A percentile compares a stretch with the other conserved stretches of the same genome.
Conservation (phyloP, 352 stramenopile species). For the Peronospora tabacina region DNA sequence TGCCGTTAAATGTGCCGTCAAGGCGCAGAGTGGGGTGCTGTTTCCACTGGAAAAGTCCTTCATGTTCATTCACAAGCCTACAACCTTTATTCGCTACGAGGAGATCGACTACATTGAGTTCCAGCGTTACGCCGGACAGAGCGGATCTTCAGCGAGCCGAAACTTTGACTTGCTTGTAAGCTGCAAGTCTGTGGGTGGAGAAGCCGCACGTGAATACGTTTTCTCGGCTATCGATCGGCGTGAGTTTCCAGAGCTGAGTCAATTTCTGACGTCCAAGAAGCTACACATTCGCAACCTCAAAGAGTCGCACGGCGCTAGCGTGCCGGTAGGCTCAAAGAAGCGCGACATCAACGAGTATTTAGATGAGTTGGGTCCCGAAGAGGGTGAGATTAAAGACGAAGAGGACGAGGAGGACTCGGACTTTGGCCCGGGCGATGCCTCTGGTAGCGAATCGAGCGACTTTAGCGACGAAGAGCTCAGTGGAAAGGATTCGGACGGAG, state of each 20-base stretch:
- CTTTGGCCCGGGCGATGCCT: conserved; percentile 81
- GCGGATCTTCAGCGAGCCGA: conserved; percentile 74
- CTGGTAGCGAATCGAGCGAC: conserved; percentile 53
- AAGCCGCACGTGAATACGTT: conserved; percentile 84
- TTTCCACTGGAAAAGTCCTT: conserved; percentile 98
- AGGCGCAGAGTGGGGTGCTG: conserved; percentile 94
- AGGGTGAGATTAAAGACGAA: conserved; percentile 88
- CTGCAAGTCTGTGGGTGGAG: conserved; percentile 83
- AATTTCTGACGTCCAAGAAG: conserved; percentile 93
- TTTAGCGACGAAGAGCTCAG: conserved; percentile 83
- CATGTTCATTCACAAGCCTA: conserved; percentile 99
- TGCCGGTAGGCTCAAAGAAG: conserved; percentile 47
- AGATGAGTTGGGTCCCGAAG: conserved; percentile 61
- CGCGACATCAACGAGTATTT: conserved; percentile 77
- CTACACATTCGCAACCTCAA: conserved; percentile 91
- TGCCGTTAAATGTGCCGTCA: conserved; percentile 87
- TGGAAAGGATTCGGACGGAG: conserved; percentile 68
- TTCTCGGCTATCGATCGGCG: conserved; percentile 95
- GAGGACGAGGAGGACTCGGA: conserved; percentile 90
- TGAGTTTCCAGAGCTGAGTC: conserved; percentile 91
- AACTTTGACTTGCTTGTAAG: conserved; percentile 95
- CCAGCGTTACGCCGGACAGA: conserved; percentile 92
- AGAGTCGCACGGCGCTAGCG: conserved; percentile 57
- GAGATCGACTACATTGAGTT: conserved; percentile 98
- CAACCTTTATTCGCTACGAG: conserved; percentile 97